phyloP scores from a whole-genome alignment of 805 yeast species.

The Yarrowia yakushimensis region DNA sequence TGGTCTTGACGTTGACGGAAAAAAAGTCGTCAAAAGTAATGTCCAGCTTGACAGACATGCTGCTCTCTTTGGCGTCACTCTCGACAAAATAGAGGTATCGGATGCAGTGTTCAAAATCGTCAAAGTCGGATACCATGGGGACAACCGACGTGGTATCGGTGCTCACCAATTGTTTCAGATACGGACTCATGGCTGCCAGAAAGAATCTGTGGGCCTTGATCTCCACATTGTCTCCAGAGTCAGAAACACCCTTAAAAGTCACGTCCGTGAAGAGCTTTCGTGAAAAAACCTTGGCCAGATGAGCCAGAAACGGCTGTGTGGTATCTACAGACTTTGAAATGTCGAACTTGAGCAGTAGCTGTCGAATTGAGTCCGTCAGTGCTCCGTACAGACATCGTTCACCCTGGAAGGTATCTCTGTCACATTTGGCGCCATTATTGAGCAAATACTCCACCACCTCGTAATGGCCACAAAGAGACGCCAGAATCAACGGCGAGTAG shows the following conservation, averaged over 20 bases:
- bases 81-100: conserved; percentile 5
- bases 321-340: conserved; percentile 65
- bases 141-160: not conserved
- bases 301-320: conserved; percentile 69
- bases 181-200: conserved; percentile 35
- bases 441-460: conserved; percentile 58
- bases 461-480: conserved; percentile 72
- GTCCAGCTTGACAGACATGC: not conserved
- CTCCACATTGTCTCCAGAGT: not conserved
- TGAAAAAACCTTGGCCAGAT: conserved; percentile 48
- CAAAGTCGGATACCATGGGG: not conserved
- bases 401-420: conserved; percentile 78
- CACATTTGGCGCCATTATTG: conserved; percentile 69
- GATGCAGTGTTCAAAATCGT: conserved; percentile 8
- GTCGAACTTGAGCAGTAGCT: conserved; percentile 55
- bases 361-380: conserved; percentile 60
- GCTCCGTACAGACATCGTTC: conserved; percentile 79
- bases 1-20: not conserved
- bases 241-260: not conserved
- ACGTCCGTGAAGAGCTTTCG: not conserved
- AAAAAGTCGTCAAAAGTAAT: not conserved
- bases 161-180: not conserved
- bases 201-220: conserved; percentile 34
- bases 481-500: conserved; percentile 69
- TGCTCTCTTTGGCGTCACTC: not conserved